Conservation (phyloP, 2,329 filamentous ascomycete genomes). For the Epichloe gansuensis region DNA sequence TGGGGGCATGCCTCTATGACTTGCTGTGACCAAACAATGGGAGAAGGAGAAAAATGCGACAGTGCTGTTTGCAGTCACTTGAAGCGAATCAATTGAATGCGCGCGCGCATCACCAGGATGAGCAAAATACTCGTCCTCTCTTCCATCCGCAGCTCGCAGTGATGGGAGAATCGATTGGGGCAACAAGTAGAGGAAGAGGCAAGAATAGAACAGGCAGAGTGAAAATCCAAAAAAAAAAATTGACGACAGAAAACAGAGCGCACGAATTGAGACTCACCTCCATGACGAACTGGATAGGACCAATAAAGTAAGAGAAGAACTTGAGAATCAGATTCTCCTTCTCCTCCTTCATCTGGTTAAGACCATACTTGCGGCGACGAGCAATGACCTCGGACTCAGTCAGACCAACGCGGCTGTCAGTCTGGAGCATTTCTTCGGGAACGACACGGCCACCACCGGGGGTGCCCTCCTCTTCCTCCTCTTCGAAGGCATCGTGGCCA, state of each 20-base stretch:
- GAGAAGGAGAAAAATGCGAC: neutral
- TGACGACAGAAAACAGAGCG: neutral
- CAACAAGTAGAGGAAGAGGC: neutral
- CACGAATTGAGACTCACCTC: constrained; percentile 42
- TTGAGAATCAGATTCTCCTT: constrained; percentile 76
- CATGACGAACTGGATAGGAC: constrained; percentile 91
- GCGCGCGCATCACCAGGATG: neutral
- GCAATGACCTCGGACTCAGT: constrained; percentile 54
- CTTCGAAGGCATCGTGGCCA: constrained; percentile 51
- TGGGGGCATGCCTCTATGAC: neutral
- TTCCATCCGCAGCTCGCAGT: neutral
- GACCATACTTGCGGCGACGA: constrained; percentile 58
- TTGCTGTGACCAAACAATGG: neutral
- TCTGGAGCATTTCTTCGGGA: constrained; percentile 65
- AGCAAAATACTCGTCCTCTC: neutral
- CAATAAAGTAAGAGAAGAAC: constrained; percentile 72
- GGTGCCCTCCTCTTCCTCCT: constrained; percentile 38
- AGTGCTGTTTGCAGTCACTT: neutral
- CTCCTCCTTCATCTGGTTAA: constrained; percentile 86
- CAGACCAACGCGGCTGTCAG: constrained; percentile 59
- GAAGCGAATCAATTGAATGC: neutral
- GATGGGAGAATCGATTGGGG: neutral
- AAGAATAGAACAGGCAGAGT: neutral
- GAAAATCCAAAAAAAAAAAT: neutral
- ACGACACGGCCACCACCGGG: constrained; percentile 46